Base-by-base conservation (phyloP, 2,329 filamentous ascomycete genomes). In the Atkinsonella hypoxylon region DNA sequence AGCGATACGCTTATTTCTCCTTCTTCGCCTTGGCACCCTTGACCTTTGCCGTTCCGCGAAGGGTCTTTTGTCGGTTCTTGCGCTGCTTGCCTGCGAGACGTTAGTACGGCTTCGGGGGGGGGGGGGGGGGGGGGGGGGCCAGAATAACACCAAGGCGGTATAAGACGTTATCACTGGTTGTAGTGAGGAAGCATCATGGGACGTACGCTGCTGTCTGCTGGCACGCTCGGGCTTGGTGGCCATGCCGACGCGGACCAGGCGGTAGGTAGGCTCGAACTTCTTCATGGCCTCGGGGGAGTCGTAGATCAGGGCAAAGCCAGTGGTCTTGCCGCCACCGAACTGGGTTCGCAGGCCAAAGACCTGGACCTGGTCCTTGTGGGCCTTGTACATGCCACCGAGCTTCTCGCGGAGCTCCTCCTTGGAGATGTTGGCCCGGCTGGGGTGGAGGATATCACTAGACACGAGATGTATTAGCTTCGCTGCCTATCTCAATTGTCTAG, bases 51-150 rank as follows among this genome's bases (percentile, higher is more conserved):
- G 89, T 95, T 72, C 93, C 93, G 65, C 93, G 87, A 74, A 96
- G 86, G 71, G 91, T 93, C 89, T 98, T 97, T 77, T 87, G 83
- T 75, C 91, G 84, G 88, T 98, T 98, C 89, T 98, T 98, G 81
- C 93, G 87, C 81, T 97, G 93, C 83, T 98, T 98, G 85, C 91
- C 91, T 97, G 76, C 20, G 45, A 32, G 11, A 50, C 55, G 58
- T 64, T 52, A 64, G 61, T 39, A 36, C 31, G n/a, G n/a, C n/a
- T n/a, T n/a, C n/a, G n/a, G n/a, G n/a, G n/a, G n/a, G n/a, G n/a
- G n/a, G n/a, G n/a, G n/a, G n/a, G n/a, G n/a, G n/a, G n/a, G n/a
- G n/a, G n/a, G n/a, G n/a, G n/a, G n/a, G n/a, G n/a, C n/a, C n/a
- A n/a, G n/a, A n/a, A n/a, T n/a, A n/a, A n/a, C n/a, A n/a, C n/a